phyloP scores from a whole-genome alignment of 352 stramenopile genomes.

The Globisporangium acanthophoron region DNA sequence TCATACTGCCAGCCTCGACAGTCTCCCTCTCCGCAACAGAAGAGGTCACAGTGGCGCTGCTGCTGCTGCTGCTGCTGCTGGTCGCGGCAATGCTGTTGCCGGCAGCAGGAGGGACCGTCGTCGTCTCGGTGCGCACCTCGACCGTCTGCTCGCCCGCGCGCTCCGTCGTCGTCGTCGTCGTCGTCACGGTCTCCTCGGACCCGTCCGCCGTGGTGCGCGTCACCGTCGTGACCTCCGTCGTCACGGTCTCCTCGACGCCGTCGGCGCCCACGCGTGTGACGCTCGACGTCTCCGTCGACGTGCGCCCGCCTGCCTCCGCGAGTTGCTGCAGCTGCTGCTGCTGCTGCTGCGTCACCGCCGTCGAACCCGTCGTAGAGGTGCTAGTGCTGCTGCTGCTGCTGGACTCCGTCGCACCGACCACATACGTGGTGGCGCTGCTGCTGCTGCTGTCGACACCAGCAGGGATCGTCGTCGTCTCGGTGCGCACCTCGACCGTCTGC shows the following conservation, averaged over 20 bases:
- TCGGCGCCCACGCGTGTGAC: constrained; percentile 2
- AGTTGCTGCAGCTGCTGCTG: too few relatives aligned
- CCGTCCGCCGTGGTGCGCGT: constrained; percentile 6
- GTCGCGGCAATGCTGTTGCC: too few relatives aligned
- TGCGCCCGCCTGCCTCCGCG: constrained; percentile 1
- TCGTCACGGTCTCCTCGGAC: constrained; percentile 13
- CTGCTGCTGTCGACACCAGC: background rate
- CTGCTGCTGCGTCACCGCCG: constrained; percentile 1
- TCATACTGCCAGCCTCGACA: background rate
- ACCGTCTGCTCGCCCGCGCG: constrained; percentile 20
- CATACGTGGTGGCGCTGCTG: too few relatives aligned
- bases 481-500: constrained; percentile 1
- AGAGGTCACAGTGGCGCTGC: too few relatives aligned
- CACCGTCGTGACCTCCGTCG: constrained; percentile 16
- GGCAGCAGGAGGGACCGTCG: background rate
- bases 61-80: too few relatives aligned
- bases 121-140: constrained; percentile 1
- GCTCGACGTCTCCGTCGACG: constrained; percentile 5
- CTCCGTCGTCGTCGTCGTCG: constrained; percentile 23
- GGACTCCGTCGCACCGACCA: too few relatives aligned
- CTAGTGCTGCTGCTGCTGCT: too few relatives aligned
- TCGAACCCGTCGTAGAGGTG: too few relatives aligned
- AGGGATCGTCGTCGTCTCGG: background rate
- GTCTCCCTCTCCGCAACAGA: background rate
- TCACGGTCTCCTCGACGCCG: constrained; percentile 3